Evolutionary conservation across 495 filamentous ascomycete genomes (phyloP), one percentile per base, ranked within the genome.

Genomic region (Cercophora sp.): DNA sequence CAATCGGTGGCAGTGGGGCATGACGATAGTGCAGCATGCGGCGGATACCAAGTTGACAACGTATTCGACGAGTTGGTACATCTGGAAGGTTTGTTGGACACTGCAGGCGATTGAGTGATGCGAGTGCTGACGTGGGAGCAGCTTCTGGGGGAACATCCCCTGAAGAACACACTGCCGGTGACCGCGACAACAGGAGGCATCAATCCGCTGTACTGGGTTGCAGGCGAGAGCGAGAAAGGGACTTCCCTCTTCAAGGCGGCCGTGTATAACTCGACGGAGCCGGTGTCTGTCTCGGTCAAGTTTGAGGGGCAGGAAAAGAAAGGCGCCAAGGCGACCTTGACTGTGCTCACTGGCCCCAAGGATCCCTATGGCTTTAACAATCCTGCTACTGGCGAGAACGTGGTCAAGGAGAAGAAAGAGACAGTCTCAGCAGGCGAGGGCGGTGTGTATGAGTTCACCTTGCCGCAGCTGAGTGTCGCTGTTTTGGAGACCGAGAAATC

Each of bases 161-260:
- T 85, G n/a, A 72, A 73, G n/a, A 71, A 77, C 8, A 80, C 77
- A 2, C 71, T 85, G 3, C 80, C 73, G 2, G 64, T 63, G 19
- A 67, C 70, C 11, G 64, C 63, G 0, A 54, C 57, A 3, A 72
- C 79, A 55, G 73, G 72, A 5, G 57, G 66, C 0, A 59, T 82
- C 62, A 72, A 73, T 5, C 84, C 84, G 0, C 58, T 80, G 0
- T 88, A 80, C 65, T 86, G 78, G 62, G 82, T 81, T 2, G 81
- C 81, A 2, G 72, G 72, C 13, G 56, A 32, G 27, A 62, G 66
- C 40, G 52, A 67, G 5, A 56, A 59, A 4, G 64, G 67, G 13
- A 65, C 67, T 15, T 66, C 75, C 34, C 62, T 73, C 45, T 78
- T 85, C 66, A 88, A 88, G 59, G 74, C 73, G 9, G 83, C 83